Conservation (phyloP, 2,329 filamentous ascomycete species). For the Huntiella bhutanensis region DNA sequence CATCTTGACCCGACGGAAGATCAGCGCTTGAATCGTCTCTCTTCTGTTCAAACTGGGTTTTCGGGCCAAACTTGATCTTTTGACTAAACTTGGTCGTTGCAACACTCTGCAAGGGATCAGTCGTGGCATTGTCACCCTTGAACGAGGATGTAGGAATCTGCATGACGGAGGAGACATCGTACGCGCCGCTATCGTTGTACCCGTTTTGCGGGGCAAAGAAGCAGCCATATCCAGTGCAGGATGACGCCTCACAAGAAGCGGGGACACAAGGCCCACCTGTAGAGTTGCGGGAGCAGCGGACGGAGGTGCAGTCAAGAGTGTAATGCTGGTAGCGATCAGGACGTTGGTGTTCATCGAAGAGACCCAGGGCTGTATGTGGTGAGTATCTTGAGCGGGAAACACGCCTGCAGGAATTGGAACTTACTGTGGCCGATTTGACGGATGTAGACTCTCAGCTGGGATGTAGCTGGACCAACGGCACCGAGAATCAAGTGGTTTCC, state of each 20-base stretch:
- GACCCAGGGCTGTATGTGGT: slow-evolving; percentile 3
- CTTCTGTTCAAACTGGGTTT: not conserved
- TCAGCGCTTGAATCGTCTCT: not conserved
- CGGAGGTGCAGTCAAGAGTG: slow-evolving; percentile 4
- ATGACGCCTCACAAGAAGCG: slow-evolving; percentile 1
- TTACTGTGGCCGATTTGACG: slow-evolving; percentile 11
- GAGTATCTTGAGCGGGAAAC: not conserved
- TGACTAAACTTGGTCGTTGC: too few relatives aligned
- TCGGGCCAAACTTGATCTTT: not conserved
- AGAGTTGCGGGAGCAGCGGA: slow-evolving; percentile 4
- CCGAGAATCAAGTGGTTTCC: slow-evolving; percentile 8
- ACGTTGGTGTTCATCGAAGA: slow-evolving; percentile 8
- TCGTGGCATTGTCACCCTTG: not conserved
- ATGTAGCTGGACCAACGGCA: not conserved
- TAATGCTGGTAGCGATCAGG: slow-evolving; percentile 3
- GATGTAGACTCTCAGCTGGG: slow-evolving; percentile 1
- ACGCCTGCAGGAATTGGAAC: not conserved
- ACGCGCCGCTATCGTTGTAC: not conserved
- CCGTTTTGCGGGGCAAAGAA: slow-evolving; percentile 1
- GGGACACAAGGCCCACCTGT: not conserved
- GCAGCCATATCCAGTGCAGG: slow-evolving; percentile 11
- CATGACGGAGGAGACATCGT: slow-evolving; percentile 10
- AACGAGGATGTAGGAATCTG: slow-evolving; percentile 5
- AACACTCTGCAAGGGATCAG: not conserved
- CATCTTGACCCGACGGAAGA: slow-evolving; percentile 3